Percentiles rank a stretch among this genome's conserved stretches.
phyloP scores from a whole-genome alignment of 495 filamentous ascomycete genomes.

The Saxophila tyrrhenica region DNA sequence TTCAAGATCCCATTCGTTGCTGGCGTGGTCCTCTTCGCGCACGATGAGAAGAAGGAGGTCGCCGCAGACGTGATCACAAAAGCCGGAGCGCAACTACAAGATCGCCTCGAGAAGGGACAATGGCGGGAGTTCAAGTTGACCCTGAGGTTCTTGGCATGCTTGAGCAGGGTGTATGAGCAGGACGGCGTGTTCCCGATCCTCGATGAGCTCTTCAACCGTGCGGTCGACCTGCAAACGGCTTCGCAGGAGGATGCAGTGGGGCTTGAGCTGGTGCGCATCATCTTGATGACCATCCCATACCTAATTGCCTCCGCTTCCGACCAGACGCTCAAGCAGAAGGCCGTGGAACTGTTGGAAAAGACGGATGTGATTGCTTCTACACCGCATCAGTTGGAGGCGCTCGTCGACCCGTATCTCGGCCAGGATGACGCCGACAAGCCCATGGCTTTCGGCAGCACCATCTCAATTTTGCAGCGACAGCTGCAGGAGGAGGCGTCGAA shows the following conservation, averaged over 20 bases:
- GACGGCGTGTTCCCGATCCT: slow-evolving; percentile 79
- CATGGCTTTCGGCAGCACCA: slow-evolving; percentile 52
- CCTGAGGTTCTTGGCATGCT: slow-evolving; percentile 70
- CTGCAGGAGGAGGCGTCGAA: slow-evolving; percentile 58
- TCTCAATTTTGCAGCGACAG: slow-evolving; percentile 74
- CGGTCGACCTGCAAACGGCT: slow-evolving; percentile 79
- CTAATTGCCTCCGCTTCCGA: slow-evolving; percentile 60
- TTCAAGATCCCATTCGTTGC: slow-evolving; percentile 93
- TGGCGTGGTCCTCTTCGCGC: slow-evolving; percentile 62
- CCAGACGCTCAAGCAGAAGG: slow-evolving; percentile 52
- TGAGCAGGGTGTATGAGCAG: slow-evolving; percentile 68
- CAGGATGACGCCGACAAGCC: slow-evolving; percentile 40
- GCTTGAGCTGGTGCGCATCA: slow-evolving; percentile 89
- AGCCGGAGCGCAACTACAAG: slow-evolving; percentile 45
- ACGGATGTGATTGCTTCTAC: slow-evolving; percentile 84
- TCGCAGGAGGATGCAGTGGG: slow-evolving; percentile 82
- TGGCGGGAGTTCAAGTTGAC: slow-evolving; percentile 90
- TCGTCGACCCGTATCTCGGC: slow-evolving; percentile 64
- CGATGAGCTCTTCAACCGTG: slow-evolving; percentile 71
- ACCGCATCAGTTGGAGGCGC: slow-evolving; percentile 64
- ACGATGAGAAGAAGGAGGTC: slow-evolving; percentile 61
- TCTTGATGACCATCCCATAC: slow-evolving; percentile 86
- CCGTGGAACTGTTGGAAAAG: slow-evolving; percentile 70
- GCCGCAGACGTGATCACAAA: slow-evolving; percentile 54
- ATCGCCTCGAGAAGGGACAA: slow-evolving; percentile 52